Conservation (phyloP, 2,329 filamentous ascomycete species). For the Elsinoe arachidis region DNA sequence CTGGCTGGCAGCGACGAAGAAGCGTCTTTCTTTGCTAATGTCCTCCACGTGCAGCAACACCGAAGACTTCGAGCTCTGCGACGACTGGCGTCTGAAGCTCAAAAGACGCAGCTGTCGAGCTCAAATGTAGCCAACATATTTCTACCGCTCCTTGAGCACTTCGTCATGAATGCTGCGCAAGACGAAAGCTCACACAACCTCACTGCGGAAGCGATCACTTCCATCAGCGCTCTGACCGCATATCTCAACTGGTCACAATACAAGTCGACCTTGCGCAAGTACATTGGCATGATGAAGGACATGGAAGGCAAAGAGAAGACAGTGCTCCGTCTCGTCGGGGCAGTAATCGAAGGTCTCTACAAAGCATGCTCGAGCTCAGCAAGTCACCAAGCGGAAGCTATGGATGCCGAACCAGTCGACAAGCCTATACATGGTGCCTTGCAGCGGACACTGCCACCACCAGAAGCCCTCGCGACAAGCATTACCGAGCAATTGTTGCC, state of each 20-base stretch:
- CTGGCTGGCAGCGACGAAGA: constrained; percentile 66
- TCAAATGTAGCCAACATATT: constrained; percentile 79
- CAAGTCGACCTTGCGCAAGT: constrained; percentile 72
- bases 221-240: constrained; percentile 64
- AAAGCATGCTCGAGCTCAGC: constrained; percentile 4
- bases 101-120: constrained; percentile 56
- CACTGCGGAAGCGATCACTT: constrained; percentile 74
- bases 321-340: constrained; percentile 71
- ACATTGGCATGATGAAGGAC: constrained; percentile 69
- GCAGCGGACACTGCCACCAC: constrained; percentile 36
- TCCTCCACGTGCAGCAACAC: constrained; percentile 81
- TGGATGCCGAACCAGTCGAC: background rate
- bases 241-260: constrained; percentile 88
- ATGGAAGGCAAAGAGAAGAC: constrained; percentile 80
- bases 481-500: constrained; percentile 69
- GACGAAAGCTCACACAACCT: constrained; percentile 73
- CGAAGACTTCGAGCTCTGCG: constrained; percentile 77
- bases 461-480: constrained; percentile 46
- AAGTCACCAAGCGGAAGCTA: background rate
- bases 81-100: constrained; percentile 61
- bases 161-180: constrained; percentile 74
- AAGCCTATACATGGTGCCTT: constrained; percentile 20
- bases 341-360: constrained; percentile 68
- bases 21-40: constrained; percentile 83
- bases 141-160: constrained; percentile 86